These are phyloP conservation scores for Eucalyptus marginata DNA, from an alignment of 345 rosid genomes.

Conservation along the genomic window DNA sequence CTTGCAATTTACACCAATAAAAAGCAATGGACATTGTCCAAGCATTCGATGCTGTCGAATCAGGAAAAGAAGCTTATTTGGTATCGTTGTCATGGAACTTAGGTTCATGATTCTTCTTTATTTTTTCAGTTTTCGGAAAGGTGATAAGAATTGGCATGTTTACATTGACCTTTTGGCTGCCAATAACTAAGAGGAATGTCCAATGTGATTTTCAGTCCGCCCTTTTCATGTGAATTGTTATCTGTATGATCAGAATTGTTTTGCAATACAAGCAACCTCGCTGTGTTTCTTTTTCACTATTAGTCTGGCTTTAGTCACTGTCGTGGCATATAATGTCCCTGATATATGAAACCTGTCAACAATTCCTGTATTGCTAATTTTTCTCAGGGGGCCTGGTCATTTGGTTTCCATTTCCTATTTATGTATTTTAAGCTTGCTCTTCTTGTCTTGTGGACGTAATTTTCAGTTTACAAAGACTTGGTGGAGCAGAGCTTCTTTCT, in stretches of 20 bases:
- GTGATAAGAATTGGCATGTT: not conserved
- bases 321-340: not conserved
- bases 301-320: not conserved
- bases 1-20: slow-evolving; percentile 18
- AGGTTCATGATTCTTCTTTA: not conserved
- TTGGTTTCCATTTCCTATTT: not conserved
- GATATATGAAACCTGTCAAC: not conserved
- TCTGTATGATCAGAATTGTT: not conserved
- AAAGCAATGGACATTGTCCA: slow-evolving; percentile 18
- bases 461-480: not conserved
- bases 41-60: not conserved
- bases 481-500: not conserved
- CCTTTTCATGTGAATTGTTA: not conserved
- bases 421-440: not conserved
- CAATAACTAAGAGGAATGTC: not conserved
- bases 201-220: not conserved
- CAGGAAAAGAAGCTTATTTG: not conserved
- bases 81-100: not conserved
- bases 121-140: not conserved
- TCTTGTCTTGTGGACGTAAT: not conserved
- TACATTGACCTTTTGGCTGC: not conserved
- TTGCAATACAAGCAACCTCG: not conserved
- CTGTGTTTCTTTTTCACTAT: not conserved
- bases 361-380: not conserved
- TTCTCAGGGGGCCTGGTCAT: not conserved